Base-by-base conservation (phyloP, 1,139 yeast species). In the Geotrichum klebahnii region DNA sequence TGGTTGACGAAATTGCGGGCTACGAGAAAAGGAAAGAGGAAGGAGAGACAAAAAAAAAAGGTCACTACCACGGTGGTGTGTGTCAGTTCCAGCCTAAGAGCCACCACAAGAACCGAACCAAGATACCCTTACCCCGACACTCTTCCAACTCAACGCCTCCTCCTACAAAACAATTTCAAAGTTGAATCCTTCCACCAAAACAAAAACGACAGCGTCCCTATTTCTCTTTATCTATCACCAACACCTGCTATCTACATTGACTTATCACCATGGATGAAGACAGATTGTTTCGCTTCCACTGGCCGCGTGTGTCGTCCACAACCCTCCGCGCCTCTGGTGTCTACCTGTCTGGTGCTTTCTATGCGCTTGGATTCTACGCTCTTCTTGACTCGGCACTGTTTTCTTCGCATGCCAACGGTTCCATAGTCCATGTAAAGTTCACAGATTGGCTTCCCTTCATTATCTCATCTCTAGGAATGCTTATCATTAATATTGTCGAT, bases 361-460 rank as follows among this genome's bases (percentile, higher is more conserved):
- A 85, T 61, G 86, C 97, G 42, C 71, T 86, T 52, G 98, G 96
- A 9, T 82, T 90, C 65, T 92, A 96, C 94, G 72, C 84, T 33
- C 80, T 92, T 68, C 69, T 92, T 33, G 98, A 92, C 68, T 86
- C 96, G 0, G 89, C 95, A 3, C 77, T 92, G 37, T 92, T 79
- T 67, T 84, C 95, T 39, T 83, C 82, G 57, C 84, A 89, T 22
- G 84, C 82, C 50, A 90, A 92, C 70, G 96, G 92, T 0, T 83
- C 95, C 1, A 74, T 75, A 39, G 87, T 88, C 5, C 97, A 92
- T 65, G 87, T 92, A 31, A 82, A 94, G 3, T 85, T 92, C 64
- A 58, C 61, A 19, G 98, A 92, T 69, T 92, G 98, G 98, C 80
- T 92, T 48, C 98, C 98, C 4, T 82, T 85, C 57, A 77, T 92